Evolutionary conservation across 768 basidiomycete species (phyloP).

Genomic region (Leccinum pellstonianum): DNA sequence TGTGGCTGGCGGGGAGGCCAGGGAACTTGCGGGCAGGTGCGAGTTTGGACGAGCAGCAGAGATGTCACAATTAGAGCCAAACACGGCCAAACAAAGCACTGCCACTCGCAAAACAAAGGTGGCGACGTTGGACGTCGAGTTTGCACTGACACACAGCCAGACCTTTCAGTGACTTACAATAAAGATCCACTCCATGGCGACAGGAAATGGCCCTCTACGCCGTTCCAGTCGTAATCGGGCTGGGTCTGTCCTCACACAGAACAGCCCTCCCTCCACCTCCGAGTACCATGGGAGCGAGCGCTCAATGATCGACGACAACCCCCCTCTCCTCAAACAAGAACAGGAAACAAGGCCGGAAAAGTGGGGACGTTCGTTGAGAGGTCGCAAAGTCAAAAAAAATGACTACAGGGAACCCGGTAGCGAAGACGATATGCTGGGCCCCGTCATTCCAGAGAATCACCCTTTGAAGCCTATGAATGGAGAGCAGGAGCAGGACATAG

Average conservation of each 20-base stretch:
- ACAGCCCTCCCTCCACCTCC: slow-evolving; percentile 30
- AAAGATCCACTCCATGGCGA: slow-evolving; percentile 25
- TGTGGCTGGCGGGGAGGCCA: slow-evolving; percentile 18
- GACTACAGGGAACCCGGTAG: slow-evolving; percentile 46
- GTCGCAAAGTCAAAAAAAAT: slow-evolving; percentile 40
- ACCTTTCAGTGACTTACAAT: slow-evolving; percentile 16
- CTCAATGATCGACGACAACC: slow-evolving; percentile 31
- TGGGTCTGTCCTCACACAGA: slow-evolving; percentile 23
- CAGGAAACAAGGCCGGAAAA: background rate
- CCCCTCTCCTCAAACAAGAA: slow-evolving; percentile 1
- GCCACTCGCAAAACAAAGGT: slow-evolving; percentile 36
- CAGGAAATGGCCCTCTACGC: slow-evolving; percentile 15
- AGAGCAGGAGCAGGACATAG: slow-evolving; percentile 18
- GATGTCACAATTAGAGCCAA: slow-evolving; percentile 21
- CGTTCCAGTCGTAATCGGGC: slow-evolving; percentile 27
- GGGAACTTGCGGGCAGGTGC: slow-evolving; percentile 24
- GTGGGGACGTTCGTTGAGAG: slow-evolving; percentile 35
- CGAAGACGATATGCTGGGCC: slow-evolving; percentile 38
- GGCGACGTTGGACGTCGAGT: slow-evolving; percentile 19
- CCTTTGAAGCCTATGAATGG: slow-evolving; percentile 23
- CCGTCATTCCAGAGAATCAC: slow-evolving; percentile 7
- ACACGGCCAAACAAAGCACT: slow-evolving; percentile 28
- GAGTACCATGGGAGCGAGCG: slow-evolving; percentile 36
- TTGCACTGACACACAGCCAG: slow-evolving; percentile 12
- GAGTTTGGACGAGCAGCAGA: slow-evolving; percentile 23